Evolutionary conservation across 805 yeast genomes (phyloP), one percentile per base, ranked within the genome.

Genomic region (Kodamaea kaohsiungensis): DNA sequence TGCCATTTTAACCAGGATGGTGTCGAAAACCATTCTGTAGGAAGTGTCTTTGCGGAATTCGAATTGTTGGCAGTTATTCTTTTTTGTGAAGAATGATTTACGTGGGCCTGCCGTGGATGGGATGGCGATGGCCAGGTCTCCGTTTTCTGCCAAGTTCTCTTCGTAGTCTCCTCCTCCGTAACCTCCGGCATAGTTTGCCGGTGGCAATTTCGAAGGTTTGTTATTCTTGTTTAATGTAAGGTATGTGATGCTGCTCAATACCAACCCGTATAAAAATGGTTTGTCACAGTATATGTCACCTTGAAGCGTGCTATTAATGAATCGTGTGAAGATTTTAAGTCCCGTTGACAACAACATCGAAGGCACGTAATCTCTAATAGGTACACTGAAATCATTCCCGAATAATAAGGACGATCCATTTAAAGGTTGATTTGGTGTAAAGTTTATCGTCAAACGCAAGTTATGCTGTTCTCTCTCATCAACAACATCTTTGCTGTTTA

Each of bases 381-480:
- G 85, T n/a, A 72, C 64, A 8, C 78, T 81, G 63, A 85, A 84
- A 61, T 87, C 91, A 63, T 87, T 87, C 1, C 91, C 91, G 69
- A 83, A 86, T n/a, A 82, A 55, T 42, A 87, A 67, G n/a, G 77
- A 75, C 43, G 79, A 73, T 2, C 88, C 89, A 16, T 60, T 62
- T n/a, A 85, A 68, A 17, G 70, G 72, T 3, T 55, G 53, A 9
- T 61, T 69, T 43, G 86, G 87, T 9, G 61, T 69, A 55, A 82
- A 75, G 38, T 67, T 65, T n/a, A 75, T 64, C 15, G 66, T 59
- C 15, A 76, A 59, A 15, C 73, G 59, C 17, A 76, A 58, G 53
- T 75, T 76, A 18, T 76, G 71, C n/a, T 49, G 50, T 15, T 52
- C 54, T 10, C 39, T 37, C 35, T 50, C 48, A 46, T 53, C 52